phyloP scores from a whole-genome alignment of 306 rosid species.

The Fagus sylvatica region DNA sequence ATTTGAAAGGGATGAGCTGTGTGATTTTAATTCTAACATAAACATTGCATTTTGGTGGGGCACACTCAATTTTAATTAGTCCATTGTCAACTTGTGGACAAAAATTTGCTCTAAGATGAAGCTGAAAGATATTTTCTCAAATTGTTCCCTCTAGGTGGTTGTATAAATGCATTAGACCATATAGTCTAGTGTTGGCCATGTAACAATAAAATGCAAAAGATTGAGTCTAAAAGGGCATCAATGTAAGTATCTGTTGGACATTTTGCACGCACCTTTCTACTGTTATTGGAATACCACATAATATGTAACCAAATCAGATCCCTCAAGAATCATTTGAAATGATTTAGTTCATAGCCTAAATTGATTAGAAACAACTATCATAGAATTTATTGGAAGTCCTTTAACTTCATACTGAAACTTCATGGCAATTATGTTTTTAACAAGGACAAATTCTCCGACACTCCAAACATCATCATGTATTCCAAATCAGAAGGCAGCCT shows the following conservation, averaged over 20 bases:
- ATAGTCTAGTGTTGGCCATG: too few relatives aligned
- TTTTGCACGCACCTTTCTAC: neutral
- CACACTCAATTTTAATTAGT: too few relatives aligned
- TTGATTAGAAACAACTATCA: neutral
- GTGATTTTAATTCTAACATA: too few relatives aligned
- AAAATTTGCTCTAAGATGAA: too few relatives aligned
- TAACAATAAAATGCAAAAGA: neutral
- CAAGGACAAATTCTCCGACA: constrained; percentile 6
- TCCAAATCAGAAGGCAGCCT: constrained; percentile 40
- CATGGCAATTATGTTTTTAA: neutral
- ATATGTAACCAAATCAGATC: neutral
- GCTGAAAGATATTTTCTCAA: too few relatives aligned
- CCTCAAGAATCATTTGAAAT: neutral
- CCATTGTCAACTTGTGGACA: too few relatives aligned
- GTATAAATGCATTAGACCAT: too few relatives aligned
- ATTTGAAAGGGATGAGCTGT: too few relatives aligned
- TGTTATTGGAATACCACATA: neutral
- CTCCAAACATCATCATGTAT: constrained; percentile 23
- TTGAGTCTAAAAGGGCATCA: neutral
- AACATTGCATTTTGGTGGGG: too few relatives aligned
- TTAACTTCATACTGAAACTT: constrained; percentile 10
- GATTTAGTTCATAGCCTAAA: constrained; percentile 3
- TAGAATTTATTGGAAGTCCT: neutral
- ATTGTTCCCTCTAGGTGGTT: too few relatives aligned
- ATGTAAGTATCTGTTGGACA: neutral